Conservation (phyloP, 192 early-diverging fungal genomes). For the Dissophora globulifera region DNA sequence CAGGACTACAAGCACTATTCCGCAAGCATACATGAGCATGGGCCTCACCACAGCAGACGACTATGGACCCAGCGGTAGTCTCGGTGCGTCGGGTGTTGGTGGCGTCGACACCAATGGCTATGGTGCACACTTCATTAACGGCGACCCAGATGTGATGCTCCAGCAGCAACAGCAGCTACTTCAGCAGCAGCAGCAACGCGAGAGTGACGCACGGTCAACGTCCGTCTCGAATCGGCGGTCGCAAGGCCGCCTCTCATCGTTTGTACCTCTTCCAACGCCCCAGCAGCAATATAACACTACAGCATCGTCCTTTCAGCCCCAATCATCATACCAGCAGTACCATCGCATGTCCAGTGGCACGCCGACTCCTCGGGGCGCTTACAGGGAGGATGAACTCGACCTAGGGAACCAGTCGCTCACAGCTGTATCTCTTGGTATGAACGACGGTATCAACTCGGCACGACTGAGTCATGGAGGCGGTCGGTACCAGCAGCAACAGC, state of each 20-base stretch:
- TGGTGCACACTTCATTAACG: not conserved
- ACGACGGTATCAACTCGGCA: not conserved
- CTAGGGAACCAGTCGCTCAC: not conserved
- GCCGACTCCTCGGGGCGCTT: slow-evolving; percentile 12
- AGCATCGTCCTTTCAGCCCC: slow-evolving; percentile 1
- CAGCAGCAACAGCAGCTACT: slow-evolving; percentile 6
- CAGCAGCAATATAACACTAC: not conserved
- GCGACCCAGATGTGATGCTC: too few species aligned
- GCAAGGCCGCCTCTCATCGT: too few species aligned
- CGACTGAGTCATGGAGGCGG: not conserved
- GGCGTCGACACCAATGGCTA: too few species aligned
- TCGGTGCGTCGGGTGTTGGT: not conserved
- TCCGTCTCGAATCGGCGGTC: too few species aligned
- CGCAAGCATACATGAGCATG: not conserved
- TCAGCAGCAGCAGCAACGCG: slow-evolving; percentile 1
- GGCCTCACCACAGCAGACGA: not conserved
- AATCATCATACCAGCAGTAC: not conserved
- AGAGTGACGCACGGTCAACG: not conserved
- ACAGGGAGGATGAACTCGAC: slow-evolving; percentile 12
- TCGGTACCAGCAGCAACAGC: slow-evolving; percentile 12
- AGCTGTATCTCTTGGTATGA: not conserved
- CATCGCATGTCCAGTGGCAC: slow-evolving; percentile 15
- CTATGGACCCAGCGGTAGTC: not conserved
- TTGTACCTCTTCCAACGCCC: too few species aligned
- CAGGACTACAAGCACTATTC: not conserved